phyloP scores from a whole-genome alignment of 345 rosid species.

The Nephelium lappaceum region DNA sequence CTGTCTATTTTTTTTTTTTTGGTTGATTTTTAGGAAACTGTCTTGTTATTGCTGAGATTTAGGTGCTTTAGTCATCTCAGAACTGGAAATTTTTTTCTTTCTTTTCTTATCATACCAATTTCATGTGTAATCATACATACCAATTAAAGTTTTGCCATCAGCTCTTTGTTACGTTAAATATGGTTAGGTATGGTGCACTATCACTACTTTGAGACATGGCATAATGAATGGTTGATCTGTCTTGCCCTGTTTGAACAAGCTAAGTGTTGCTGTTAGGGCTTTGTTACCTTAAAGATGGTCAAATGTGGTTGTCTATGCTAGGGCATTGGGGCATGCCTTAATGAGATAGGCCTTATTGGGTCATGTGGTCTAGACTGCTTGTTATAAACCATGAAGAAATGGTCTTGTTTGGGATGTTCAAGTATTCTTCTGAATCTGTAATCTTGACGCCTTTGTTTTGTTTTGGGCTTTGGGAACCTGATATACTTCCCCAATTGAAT shows the following conservation, averaged over 20 bases:
- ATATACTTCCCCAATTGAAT: neutral
- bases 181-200: neutral
- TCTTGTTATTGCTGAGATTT: neutral
- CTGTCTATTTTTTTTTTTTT: neutral
- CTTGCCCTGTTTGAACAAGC: neutral
- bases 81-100: neutral
- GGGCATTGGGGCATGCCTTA: neutral
- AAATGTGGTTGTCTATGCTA: neutral
- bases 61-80: neutral
- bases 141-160: neutral
- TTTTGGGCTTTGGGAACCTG: neutral
- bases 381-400: neutral
- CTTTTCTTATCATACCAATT: neutral
- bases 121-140: neutral
- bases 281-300: neutral
- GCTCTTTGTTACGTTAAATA: neutral
- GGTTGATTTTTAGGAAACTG: neutral
- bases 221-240: neutral
- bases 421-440: neutral
- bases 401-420: neutral
- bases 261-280: neutral
- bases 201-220: neutral
- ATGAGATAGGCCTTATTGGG: neutral
- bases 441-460: neutral
- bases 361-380: neutral